Evolutionary conservation across 139 green algal species (phyloP).

Genomic region (Chlorella sorokiniana): DNA sequence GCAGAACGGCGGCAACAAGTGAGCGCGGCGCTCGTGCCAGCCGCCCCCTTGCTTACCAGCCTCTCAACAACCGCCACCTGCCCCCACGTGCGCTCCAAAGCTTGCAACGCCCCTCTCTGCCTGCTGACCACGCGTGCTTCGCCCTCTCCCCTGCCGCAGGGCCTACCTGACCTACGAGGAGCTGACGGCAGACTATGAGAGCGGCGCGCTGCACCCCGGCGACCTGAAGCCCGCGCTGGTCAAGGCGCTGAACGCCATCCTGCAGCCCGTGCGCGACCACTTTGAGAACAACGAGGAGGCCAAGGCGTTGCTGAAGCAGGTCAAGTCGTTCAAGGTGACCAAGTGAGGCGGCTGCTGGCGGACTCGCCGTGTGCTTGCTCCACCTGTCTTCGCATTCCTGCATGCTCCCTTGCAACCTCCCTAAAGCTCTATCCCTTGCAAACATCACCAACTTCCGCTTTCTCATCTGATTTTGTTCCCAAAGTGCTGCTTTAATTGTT

Average conservation of each 20-base stretch:
- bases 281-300: slow-evolving; percentile 91
- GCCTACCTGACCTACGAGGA: slow-evolving; percentile 75
- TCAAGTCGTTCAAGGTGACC: slow-evolving; percentile 32
- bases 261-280: slow-evolving; percentile 88
- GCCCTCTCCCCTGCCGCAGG: slow-evolving; percentile 30
- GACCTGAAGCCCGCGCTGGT: slow-evolving; percentile 86
- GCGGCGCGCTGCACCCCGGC: slow-evolving; percentile 75
- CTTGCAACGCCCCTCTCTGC: too few relatives aligned
- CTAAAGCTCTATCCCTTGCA: too few relatives aligned
- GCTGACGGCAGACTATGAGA: slow-evolving; percentile 83
- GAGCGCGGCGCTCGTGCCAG: background rate
- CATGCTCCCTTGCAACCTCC: too few relatives aligned
- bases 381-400: too few relatives aligned
- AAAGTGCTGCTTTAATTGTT: too few relatives aligned
- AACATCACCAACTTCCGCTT: too few relatives aligned
- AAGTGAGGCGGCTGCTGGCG: background rate
- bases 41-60: background rate
- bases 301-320: slow-evolving; percentile 90
- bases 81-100: too few relatives aligned
- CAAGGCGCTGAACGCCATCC: slow-evolving; percentile 86
- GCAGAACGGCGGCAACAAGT: slow-evolving; percentile 83
- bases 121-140: background rate
- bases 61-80: too few relatives aligned
- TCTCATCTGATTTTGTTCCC: too few relatives aligned
- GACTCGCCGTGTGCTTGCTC: too few relatives aligned